phyloP scores from a whole-genome alignment of 345 rosid genomes.

The Sisymbrium altissimum region DNA sequence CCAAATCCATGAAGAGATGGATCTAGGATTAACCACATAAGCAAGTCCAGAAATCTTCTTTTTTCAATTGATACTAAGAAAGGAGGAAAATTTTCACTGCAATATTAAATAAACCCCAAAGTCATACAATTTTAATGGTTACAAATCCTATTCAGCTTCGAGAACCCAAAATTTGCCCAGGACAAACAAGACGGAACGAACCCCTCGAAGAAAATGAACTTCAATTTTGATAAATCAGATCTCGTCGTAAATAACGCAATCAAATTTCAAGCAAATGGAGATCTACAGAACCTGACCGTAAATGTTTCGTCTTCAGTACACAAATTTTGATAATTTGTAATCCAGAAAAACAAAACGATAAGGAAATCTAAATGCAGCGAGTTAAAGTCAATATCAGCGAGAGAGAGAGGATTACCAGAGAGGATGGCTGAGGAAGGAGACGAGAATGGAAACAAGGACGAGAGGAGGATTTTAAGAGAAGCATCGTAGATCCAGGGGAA shows the following conservation, averaged over 20 bases:
- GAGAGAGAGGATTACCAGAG: constrained; percentile 18
- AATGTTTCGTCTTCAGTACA: not conserved
- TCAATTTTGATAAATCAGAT: constrained; percentile 14
- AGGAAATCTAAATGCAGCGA: not conserved
- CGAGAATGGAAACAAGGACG: not conserved
- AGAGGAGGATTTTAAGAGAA: constrained; percentile 10
- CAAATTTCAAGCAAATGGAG: not conserved
- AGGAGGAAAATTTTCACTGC: not conserved
- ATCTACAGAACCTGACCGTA: constrained; percentile 1
- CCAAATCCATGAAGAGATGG: not conserved
- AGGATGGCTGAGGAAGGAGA: constrained; percentile 22
- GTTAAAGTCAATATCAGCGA: not conserved
- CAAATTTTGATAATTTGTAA: not conserved
- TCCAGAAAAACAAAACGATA: not conserved
- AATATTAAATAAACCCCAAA: not conserved
- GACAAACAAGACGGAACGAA: not conserved
- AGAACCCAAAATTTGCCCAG: too few relatives aligned
- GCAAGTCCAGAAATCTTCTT: not conserved
- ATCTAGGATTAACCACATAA: not conserved
- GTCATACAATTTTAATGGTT: not conserved
- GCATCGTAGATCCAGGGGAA: constrained; percentile 13
- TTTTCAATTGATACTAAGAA: not conserved
- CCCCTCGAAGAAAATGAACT: not conserved
- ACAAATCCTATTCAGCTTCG: not conserved
- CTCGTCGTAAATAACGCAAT: not conserved